Base-by-base conservation (phyloP, 371 early-diverging fungal genomes). In the Mucor irregularis region DNA sequence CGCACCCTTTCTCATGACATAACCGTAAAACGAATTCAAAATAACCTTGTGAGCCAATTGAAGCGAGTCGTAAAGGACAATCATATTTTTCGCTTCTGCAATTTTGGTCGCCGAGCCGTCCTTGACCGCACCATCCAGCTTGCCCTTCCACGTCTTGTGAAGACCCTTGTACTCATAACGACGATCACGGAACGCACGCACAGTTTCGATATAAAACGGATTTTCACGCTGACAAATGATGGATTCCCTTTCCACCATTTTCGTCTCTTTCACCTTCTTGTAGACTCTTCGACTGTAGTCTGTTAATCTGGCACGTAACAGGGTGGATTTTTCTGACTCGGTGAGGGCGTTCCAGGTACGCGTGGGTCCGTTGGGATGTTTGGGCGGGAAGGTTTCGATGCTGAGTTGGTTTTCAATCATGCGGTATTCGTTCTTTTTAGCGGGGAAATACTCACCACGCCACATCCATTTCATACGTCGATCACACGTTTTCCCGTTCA, bases 1-100 rank as follows among this genome's bases (percentile, higher is more conserved):
- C 0, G 98, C 93, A 33, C 98, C 99, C 74, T 96, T 99, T 60
- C 98, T 86, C 99, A 99, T 99, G 28, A 99, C 99, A 80, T 99
- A 99, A 24, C 99, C 99, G 69, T 99, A 99, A 78, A 99, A 99
- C 0, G 99, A 99, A 74, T 99, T 99, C 28, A 92, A 79, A 78
- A 95, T 96, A 83, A 93, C 94, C 83, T 99, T 99, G 86, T 99
- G 99, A 9, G 99, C 99, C 40, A 99, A 73, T 65, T 99, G 99
- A 51, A 99, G 82, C 5, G 99, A 98, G 66, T 99, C 99, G 61
- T 94, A 98, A 28, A 99, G 76, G 14, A 97, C 90, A 52, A 95
- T 90, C 86, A 98, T 87, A 72, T 97, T 97, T 52, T 90, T 90
- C 8, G 93, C 94, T 51, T 96, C 91, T 49, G 90, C 93, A 2